Percentiles rank a stretch among this genome's conserved stretches.
Conservation (phyloP, 2,329 filamentous ascomycete genomes). For the Coniochaeta ligniaria region DNA sequence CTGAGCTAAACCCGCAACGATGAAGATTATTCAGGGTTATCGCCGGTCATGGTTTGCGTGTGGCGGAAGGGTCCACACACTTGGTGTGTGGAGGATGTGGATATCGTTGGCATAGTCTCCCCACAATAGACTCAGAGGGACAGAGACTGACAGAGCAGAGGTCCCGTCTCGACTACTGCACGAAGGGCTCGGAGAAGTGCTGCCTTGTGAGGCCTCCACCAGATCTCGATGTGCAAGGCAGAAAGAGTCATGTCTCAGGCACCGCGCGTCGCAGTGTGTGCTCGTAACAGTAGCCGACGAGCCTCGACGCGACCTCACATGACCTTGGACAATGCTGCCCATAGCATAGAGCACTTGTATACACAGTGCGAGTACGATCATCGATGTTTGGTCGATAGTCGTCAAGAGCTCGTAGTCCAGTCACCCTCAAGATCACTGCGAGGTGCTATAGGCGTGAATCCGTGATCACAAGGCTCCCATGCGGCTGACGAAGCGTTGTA, state of each 20-base stretch:
- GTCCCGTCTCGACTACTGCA: not conserved
- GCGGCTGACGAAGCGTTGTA: not conserved
- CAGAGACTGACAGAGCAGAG: not conserved
- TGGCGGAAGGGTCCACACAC: not conserved
- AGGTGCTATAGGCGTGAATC: not conserved
- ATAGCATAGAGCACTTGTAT: not conserved
- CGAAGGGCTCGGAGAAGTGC: not conserved
- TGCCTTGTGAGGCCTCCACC: not conserved
- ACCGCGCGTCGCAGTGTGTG: not conserved
- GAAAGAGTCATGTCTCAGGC: not conserved
- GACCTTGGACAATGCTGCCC: not conserved
- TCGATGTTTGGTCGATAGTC: not conserved
- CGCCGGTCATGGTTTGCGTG: not conserved
- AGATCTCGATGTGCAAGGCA: not conserved
- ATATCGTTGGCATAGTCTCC: not conserved
- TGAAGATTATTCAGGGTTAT: not conserved
- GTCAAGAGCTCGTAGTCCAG: not conserved
- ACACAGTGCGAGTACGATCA: not conserved
- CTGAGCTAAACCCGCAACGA: not conserved
- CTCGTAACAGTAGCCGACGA: not conserved
- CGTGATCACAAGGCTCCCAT: not conserved
- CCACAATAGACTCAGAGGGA: not conserved
- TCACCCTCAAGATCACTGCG: not conserved
- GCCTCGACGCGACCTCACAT: not conserved
- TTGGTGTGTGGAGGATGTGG: not conserved